These are phyloP conservation scores for Neonothopanus nambi DNA, from an alignment of 1,284 basidiomycete genomes.

Conservation along the genomic window DNA sequence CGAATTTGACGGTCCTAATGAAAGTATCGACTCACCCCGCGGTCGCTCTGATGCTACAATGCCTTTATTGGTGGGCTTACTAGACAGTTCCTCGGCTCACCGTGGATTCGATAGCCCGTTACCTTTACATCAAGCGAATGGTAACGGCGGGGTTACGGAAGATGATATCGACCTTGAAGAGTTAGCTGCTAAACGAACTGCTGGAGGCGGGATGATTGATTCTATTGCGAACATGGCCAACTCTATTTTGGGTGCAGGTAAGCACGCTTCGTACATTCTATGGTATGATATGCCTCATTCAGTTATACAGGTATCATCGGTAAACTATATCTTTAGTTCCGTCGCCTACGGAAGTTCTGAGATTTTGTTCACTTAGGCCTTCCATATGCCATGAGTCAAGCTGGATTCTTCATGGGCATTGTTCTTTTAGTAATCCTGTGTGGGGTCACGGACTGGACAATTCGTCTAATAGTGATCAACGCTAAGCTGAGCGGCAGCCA, in stretches of 20 bases:
- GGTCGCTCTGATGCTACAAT: constrained; percentile 53
- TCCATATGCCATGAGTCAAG: constrained; percentile 91
- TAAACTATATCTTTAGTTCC: constrained; percentile 35
- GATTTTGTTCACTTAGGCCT: constrained; percentile 53
- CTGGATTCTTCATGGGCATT: constrained; percentile 89
- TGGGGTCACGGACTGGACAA: constrained; percentile 95
- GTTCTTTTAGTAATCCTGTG: constrained; percentile 81
- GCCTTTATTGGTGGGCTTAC: constrained; percentile 76
- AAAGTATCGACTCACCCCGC: constrained; percentile 36
- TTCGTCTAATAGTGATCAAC: constrained; percentile 92
- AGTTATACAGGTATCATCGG: constrained; percentile 74
- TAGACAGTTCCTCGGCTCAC: constrained; percentile 60
- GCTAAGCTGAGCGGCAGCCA: constrained; percentile 92
- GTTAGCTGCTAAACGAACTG: constrained; percentile 61
- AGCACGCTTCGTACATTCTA: constrained; percentile 4
- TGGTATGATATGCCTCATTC: constrained; percentile 6
- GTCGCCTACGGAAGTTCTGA: constrained; percentile 6
- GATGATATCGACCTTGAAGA: constrained; percentile 60
- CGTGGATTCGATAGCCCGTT: constrained; percentile 55
- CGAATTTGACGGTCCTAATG: constrained; percentile 62
- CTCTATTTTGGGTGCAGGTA: constrained; percentile 93
- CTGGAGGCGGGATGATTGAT: constrained; percentile 81
- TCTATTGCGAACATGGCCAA: constrained; percentile 95
- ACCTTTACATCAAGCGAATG: constrained; percentile 44
- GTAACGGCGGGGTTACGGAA: constrained; percentile 32